Percentiles rank a stretch among this genome's conserved stretches.
These are phyloP conservation scores for Orbilia javanica DNA, from an alignment of 2,329 filamentous ascomycete species.

Conservation along the genomic window DNA sequence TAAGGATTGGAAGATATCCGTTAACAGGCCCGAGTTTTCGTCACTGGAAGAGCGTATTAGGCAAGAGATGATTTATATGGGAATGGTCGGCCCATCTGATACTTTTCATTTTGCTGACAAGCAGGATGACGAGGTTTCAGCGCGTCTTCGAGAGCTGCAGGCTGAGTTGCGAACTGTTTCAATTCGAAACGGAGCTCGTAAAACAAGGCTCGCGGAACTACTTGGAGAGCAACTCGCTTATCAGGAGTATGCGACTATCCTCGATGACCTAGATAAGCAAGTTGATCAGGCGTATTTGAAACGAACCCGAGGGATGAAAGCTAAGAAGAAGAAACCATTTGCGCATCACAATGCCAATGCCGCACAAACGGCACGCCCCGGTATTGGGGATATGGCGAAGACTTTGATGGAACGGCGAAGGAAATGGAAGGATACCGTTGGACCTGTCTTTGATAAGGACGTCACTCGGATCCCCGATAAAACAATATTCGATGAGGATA, in stretches of 20 bases:
- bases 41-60: conserved; percentile 91
- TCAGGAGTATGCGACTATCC: conserved; percentile 96
- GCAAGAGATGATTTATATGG: conserved; percentile 89
- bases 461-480: conserved; percentile 60
- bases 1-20: conserved; percentile 78
- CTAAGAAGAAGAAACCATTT: conserved; percentile 90
- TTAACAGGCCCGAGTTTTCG: conserved; percentile 83
- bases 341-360: conserved; percentile 73
- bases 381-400: conserved; percentile 90
- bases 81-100: conserved; percentile 83
- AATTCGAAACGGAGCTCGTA: conserved; percentile 89
- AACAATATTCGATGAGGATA: conserved; percentile 60
- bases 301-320: conserved; percentile 91
- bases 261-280: conserved; percentile 87
- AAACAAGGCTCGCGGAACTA: conserved; percentile 85
- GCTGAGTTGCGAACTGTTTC: conserved; percentile 83
- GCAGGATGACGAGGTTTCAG: conserved; percentile 93
- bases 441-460: conserved; percentile 88
- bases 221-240: conserved; percentile 93
- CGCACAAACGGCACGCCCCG: conserved; percentile 74
- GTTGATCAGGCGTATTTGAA: conserved; percentile 96
- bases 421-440: conserved; percentile 91
- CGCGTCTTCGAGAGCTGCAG: conserved; percentile 87
- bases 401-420: conserved; percentile 90
- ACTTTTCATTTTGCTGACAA: conserved; percentile 78